phyloP scores from a whole-genome alignment of 768 basidiomycete genomes.

The Tephrocybe sp. region DNA sequence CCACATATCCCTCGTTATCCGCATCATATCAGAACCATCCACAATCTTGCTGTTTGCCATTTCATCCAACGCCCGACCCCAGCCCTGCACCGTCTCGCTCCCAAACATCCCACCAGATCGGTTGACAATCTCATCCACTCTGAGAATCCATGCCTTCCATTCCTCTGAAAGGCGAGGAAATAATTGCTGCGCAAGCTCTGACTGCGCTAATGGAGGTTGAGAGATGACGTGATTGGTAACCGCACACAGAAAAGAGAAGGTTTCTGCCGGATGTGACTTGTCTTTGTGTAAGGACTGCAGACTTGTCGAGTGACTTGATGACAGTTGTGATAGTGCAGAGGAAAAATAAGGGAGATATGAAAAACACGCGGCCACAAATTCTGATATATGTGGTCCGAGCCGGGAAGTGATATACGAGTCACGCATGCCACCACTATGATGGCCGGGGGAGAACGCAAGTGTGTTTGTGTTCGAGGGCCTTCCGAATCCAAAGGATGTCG shows the following conservation, averaged over 20 bases:
- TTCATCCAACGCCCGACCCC: conserved; percentile 71
- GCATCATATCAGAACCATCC: conserved; percentile 37
- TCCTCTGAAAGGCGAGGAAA: conserved; percentile 68
- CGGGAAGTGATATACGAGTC: conserved; percentile 78
- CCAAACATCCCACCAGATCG: conserved; percentile 79
- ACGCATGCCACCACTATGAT: conserved; percentile 64
- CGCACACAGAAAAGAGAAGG: conserved; percentile 67
- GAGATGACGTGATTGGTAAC: conserved; percentile 67
- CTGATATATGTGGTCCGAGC: conserved; percentile 70
- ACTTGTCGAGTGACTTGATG: conserved; percentile 35
- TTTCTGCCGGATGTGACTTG: conserved; percentile 72
- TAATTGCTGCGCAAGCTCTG: conserved; percentile 55
- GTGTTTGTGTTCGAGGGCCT: conserved; percentile 14
- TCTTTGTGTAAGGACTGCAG: conserved; percentile 58
- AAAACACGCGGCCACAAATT: conserved; percentile 75
- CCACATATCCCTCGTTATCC: conserved; percentile 58
- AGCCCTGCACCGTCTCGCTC: conserved; percentile 61
- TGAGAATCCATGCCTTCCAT: conserved; percentile 77
- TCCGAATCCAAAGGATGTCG: conserved; percentile 35
- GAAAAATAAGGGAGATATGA: conserved; percentile 89
- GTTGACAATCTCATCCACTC: conserved; percentile 71
- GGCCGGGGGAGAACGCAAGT: conserved; percentile 21
- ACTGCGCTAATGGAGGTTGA: conserved; percentile 67
- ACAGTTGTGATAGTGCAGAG: conserved; percentile 30
- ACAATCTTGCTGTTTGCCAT: conserved; percentile 53